Percentiles rank a stretch among this genome's conserved stretches.
Conservation (phyloP, 768 basidiomycete species). For the Boletus sp. region DNA sequence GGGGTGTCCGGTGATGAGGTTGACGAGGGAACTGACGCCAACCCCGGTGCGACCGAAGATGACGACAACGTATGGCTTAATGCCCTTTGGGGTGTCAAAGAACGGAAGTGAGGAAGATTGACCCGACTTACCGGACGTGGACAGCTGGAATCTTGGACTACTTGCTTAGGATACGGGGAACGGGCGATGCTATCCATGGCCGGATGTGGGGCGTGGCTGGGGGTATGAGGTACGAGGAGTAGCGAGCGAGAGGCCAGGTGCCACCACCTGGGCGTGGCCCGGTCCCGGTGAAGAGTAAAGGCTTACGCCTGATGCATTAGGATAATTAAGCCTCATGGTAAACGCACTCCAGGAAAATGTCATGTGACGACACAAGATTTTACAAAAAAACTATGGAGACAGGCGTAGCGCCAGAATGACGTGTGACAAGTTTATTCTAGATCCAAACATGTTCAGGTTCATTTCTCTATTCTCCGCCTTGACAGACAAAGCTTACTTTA, state of each 20-base stretch:
- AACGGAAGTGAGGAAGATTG: background rate
- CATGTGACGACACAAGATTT: too few species aligned
- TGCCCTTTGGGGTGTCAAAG: background rate
- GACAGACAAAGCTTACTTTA: too few species aligned
- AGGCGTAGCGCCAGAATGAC: too few species aligned
- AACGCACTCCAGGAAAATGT: conserved; percentile 3
- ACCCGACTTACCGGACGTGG: conserved; percentile 1
- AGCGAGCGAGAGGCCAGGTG: background rate
- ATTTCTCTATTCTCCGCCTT: too few species aligned
- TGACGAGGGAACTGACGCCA: conserved; percentile 28
- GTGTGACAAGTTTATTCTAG: too few species aligned
- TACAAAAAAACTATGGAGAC: too few species aligned
- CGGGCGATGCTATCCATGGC: background rate
- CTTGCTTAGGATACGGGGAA: background rate
- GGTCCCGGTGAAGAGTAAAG: background rate
- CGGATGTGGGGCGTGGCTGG: background rate
- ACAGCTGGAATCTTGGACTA: background rate
- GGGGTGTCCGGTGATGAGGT: conserved; percentile 24
- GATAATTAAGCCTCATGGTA: conserved; percentile 13
- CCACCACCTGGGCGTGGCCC: background rate
- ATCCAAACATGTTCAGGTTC: too few species aligned
- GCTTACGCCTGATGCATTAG: conserved; percentile 3
- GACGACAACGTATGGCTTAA: conserved; percentile 21
- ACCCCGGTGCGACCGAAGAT: conserved; percentile 29
- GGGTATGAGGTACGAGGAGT: background rate